phyloP scores from a whole-genome alignment of 352 stramenopile genomes.

The Globisporangium splendens region DNA sequence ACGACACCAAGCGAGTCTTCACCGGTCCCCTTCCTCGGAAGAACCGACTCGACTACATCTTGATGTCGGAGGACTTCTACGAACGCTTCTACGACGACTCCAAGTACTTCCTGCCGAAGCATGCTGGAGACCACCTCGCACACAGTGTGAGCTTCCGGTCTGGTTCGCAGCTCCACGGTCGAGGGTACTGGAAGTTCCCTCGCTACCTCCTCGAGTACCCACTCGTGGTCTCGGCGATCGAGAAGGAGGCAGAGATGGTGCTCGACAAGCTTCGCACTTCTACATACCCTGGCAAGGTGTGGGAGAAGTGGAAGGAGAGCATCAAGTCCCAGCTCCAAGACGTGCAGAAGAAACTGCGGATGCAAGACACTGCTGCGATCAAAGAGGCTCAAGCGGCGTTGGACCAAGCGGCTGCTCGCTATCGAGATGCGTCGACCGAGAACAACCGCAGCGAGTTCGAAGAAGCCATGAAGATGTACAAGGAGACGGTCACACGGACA shows the following conservation, averaged over 20 bases:
- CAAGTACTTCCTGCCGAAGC: slow-evolving; percentile 3
- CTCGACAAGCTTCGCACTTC: slow-evolving; percentile 3
- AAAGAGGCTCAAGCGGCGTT: no score
- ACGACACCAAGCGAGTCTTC: slow-evolving; percentile 1
- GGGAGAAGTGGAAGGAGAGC: no score
- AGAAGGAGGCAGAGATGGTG: slow-evolving; percentile 7
- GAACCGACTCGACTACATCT: slow-evolving; percentile 25
- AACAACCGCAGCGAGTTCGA: no score
- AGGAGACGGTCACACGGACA: no score
- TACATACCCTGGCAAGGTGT: slow-evolving; percentile 8
- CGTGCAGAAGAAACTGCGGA: no score
- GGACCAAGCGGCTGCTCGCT: no score
- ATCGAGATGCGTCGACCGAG: no score
- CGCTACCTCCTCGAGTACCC: slow-evolving; percentile 12
- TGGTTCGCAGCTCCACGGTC: slow-evolving; percentile 1
- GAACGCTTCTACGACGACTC: not conserved
- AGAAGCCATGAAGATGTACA: no score
- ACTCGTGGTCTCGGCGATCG: slow-evolving; percentile 4
- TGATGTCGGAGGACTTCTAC: slow-evolving; percentile 10
- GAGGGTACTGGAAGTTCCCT: slow-evolving; percentile 9
- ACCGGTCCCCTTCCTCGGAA: slow-evolving; percentile 6
- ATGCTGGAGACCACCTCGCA: slow-evolving; percentile 12
- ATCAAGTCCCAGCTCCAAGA: no score
- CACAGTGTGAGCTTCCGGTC: slow-evolving; percentile 3
- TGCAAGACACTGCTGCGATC: no score